These are phyloP conservation scores for Yarrowia divulgata DNA, from an alignment of 805 yeast genomes.

Conservation along the genomic window DNA sequence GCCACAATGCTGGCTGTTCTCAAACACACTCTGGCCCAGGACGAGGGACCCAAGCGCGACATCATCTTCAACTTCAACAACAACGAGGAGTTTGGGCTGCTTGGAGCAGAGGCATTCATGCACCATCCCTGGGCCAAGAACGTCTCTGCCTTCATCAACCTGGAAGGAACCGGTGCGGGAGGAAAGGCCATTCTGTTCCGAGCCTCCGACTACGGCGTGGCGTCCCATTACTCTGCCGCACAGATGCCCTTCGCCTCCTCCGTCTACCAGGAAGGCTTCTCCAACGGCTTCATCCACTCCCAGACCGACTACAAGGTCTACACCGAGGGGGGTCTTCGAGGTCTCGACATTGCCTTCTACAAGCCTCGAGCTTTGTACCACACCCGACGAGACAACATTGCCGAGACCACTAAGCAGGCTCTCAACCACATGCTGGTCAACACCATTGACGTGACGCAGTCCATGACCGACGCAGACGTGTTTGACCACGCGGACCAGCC, in stretches of 20 bases:
- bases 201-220: slow-evolving; percentile 78
- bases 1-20: slow-evolving; percentile 79
- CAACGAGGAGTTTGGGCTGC: slow-evolving; percentile 85
- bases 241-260: slow-evolving; percentile 78
- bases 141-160: slow-evolving; percentile 68
- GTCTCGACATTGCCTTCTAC: slow-evolving; percentile 88
- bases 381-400: slow-evolving; percentile 73
- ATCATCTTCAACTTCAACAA: slow-evolving; percentile 85
- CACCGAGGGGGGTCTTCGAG: slow-evolving; percentile 69
- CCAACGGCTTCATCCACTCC: slow-evolving; percentile 70
- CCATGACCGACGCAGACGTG: slow-evolving; percentile 54
- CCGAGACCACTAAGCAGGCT: slow-evolving; percentile 68
- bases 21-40: slow-evolving; percentile 54
- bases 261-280: slow-evolving; percentile 83
- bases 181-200: slow-evolving; percentile 83
- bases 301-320: slow-evolving; percentile 89
- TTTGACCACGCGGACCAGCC: slow-evolving; percentile 45
- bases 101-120: slow-evolving; percentile 79
- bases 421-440: slow-evolving; percentile 85
- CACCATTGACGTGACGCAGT: slow-evolving; percentile 64
- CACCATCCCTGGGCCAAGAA: slow-evolving; percentile 73
- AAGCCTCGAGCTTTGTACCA: slow-evolving; percentile 86
- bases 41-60: slow-evolving; percentile 65
- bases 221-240: slow-evolving; percentile 60
- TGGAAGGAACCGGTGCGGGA: slow-evolving; percentile 95